Evolutionary conservation across 495 filamentous ascomycete genomes (phyloP).

Genomic region (Astrothelium macrocarpum): DNA sequence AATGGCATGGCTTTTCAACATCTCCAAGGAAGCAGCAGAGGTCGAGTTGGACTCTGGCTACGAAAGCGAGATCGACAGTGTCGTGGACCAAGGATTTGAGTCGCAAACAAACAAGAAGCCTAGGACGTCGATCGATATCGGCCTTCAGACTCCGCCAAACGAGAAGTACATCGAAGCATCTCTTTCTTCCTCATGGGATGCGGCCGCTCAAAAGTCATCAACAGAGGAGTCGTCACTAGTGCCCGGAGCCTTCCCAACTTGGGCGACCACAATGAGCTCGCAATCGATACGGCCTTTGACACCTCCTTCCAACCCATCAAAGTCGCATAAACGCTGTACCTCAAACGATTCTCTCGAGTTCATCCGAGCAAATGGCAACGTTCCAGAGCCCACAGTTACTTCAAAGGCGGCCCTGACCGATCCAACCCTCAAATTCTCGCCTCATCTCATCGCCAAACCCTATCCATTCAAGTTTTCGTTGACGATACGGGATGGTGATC

Average conservation of each 20-base stretch:
- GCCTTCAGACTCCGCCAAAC: neutral
- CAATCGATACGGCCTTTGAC: neutral
- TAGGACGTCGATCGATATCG: neutral
- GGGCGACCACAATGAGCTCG: neutral
- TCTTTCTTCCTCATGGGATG: neutral
- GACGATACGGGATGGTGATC: slow-evolving; percentile 14
- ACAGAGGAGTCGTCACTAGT: neutral
- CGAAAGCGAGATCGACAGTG: neutral
- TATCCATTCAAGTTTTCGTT: slow-evolving; percentile 28
- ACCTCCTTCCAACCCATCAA: neutral
- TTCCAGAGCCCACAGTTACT: neutral
- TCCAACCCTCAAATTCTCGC: slow-evolving; percentile 27
- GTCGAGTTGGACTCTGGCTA: neutral
- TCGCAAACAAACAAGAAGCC: neutral
- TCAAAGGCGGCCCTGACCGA: slow-evolving; percentile 8
- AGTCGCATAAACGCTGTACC: neutral
- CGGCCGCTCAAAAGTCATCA: neutral
- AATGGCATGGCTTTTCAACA: slow-evolving; percentile 48
- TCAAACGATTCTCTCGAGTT: neutral
- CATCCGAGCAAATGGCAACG: neutral
- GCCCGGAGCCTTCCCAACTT: neutral
- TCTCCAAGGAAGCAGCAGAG: slow-evolving; percentile 32
- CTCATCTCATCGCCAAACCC: slow-evolving; percentile 30
- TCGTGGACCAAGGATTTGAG: slow-evolving; percentile 7
- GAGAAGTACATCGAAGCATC: neutral